phyloP scores from a whole-genome alignment of 1,284 basidiomycete species.

The Trametes versicolor region DNA sequence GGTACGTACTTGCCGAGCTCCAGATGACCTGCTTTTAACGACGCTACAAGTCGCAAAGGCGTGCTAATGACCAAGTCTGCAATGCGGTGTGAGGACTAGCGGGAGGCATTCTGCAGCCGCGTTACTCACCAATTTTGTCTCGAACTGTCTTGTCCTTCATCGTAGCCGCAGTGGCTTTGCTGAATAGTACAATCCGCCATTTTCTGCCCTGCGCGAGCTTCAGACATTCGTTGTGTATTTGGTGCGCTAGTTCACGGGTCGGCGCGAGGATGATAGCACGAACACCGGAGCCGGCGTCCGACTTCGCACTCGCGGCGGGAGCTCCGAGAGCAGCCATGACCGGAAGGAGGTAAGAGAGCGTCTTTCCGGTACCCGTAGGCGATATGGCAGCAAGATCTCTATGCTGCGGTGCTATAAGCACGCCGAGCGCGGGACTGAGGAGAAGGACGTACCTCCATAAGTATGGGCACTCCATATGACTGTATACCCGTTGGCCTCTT shows the following conservation, averaged over 20 bases:
- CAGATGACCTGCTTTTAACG: conserved; percentile 73
- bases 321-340: conserved; percentile 74
- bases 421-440: not conserved
- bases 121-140: conserved; percentile 76
- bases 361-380: conserved; percentile 96
- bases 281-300: conserved; percentile 65
- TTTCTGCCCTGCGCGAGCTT: conserved; percentile 86
- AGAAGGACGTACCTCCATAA: conserved; percentile 63
- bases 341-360: conserved; percentile 88
- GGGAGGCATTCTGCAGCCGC: not conserved
- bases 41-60: conserved; percentile 79
- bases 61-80: conserved; percentile 86
- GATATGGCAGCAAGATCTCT: conserved; percentile 92
- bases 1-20: conserved; percentile 75
- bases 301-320: conserved; percentile 63
- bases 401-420: conserved; percentile 49
- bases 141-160: conserved; percentile 72
- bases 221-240: conserved; percentile 93
- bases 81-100: not conserved
- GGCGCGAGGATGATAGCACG: conserved; percentile 90
- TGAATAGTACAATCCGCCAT: conserved; percentile 87
- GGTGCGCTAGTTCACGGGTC: conserved; percentile 96
- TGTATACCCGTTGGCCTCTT: conserved; percentile 77
- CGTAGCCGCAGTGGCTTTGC: conserved; percentile 84
- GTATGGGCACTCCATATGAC: conserved; percentile 76